phyloP scores from a whole-genome alignment of 75 land plant species.

The Picea glauca region DNA sequence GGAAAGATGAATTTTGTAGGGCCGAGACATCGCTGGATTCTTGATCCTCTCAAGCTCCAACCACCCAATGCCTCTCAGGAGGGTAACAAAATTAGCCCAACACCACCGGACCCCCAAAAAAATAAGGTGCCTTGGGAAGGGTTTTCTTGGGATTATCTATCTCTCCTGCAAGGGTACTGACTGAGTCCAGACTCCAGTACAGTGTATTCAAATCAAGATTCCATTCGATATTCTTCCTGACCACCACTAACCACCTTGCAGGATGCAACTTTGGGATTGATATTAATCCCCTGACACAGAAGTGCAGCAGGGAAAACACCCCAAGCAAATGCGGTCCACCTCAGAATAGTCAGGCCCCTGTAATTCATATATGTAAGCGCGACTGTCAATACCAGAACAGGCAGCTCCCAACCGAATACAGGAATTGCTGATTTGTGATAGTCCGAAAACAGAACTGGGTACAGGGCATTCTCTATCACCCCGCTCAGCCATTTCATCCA shows the following conservation, averaged over 20 bases:
- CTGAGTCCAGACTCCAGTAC: constrained; percentile 81
- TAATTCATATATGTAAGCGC: constrained; percentile 33
- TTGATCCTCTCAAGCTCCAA: constrained; percentile 31
- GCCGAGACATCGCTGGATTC: constrained; percentile 39
- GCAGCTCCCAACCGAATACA: constrained; percentile 33
- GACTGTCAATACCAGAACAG: constrained; percentile 39
- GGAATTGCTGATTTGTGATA: constrained; percentile 69
- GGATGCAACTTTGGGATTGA: constrained; percentile 56
- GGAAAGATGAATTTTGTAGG: constrained; percentile 63
- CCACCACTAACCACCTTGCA: constrained; percentile 49
- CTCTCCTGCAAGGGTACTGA: constrained; percentile 78
- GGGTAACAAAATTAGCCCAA: constrained; percentile 49
- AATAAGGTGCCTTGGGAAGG: constrained; percentile 64
- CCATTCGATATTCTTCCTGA: constrained; percentile 52
- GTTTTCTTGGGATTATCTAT: constrained; percentile 13
- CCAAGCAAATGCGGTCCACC: constrained; percentile 43
- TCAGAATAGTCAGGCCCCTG: too few species aligned
- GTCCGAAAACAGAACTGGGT: constrained; percentile 75
- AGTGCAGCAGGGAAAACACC: constrained; percentile 63
- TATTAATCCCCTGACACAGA: constrained; percentile 44
- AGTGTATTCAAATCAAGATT: constrained; percentile 57
- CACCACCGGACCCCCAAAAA: constrained; percentile 58
- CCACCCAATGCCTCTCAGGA: constrained; percentile 64
- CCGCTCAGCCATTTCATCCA: constrained; percentile 74
- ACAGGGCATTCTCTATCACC: constrained; percentile 63